Base-by-base conservation (phyloP, 176 grass and related monocot genomes). In the Paspalum vaginatum region DNA sequence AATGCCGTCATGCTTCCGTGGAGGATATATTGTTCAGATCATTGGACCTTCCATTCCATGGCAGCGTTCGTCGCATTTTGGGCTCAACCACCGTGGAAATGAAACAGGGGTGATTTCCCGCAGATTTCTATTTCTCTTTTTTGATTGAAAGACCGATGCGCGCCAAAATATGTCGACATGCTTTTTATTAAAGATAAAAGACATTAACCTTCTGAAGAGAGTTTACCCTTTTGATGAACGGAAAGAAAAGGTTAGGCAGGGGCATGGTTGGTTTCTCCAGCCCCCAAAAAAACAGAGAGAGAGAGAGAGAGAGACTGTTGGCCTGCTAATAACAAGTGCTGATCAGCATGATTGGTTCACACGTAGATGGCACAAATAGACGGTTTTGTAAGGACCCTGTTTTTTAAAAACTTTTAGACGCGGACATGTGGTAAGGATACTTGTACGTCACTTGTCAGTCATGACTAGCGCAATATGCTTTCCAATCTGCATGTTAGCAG, bases 331-430 rank as follows among this genome's bases (percentile, higher is more conserved):
- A 38, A 59, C 43, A 75, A 79, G 66, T 20, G 2, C 18, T 26
- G 68, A n/a, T n/a, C n/a, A 54, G 13, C 81, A 84, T 84, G 75
- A 84, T 68, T 74, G 62, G 61, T 43, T 20, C 52, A n/a, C 68
- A 88, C 65, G 86, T 65, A 65, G 27, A 74, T 20, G 51, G 8
- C 50, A 66, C 49, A 37, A 52, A 73, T 42, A 32, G 61, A 52
- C 68, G 2, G 45, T 52, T 72, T 50, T 67, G 32, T 15, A 6
- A 58, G 32, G 32, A 43, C 12, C 32, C 32, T 32, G 3, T 32
- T 5, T 62, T 49, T 43, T 20, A 40, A 22, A 37, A 24, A 52
- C 8, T 52, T 65, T 41, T 17, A 12, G 47, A 53, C 52, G 48
- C 9, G 14, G 46, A 27, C 43, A 21, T 65, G 45, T 8, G 59